Evolutionary conservation across 371 early-diverging fungal species (phyloP).

Genomic region (Antonospora locustae): DNA sequence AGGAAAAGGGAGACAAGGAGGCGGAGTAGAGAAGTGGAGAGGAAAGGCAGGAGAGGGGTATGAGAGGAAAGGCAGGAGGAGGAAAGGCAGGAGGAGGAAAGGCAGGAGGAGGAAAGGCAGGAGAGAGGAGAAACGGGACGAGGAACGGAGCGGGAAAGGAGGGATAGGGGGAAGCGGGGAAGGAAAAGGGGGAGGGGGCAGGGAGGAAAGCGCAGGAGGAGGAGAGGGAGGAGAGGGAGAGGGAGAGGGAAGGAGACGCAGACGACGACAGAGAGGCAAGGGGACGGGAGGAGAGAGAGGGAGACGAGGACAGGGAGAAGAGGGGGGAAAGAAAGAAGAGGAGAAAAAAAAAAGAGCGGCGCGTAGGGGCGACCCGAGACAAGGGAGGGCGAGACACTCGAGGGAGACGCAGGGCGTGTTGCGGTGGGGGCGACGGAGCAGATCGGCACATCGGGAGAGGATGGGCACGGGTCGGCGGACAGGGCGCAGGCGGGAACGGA

Average conservation of each 20-base stretch:
- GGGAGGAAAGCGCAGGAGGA: background rate
- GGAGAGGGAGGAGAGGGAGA: background rate
- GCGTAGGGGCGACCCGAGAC: background rate
- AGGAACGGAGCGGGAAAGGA: background rate
- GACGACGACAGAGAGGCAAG: background rate
- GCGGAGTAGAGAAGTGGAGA: no score
- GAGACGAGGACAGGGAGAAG: conserved; percentile 3
- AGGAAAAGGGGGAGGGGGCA: background rate
- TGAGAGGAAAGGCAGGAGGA: no score
- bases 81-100: no score
- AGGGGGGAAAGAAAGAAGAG: background rate
- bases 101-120: no score
- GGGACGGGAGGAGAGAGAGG: background rate
- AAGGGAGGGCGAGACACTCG: background rate
- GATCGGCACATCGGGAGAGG: background rate
- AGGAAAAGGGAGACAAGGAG: no score
- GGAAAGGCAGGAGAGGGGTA: no score
- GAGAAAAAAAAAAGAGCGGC: background rate
- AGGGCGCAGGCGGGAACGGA: background rate
- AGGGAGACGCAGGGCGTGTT: background rate
- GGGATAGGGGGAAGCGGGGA: no score
- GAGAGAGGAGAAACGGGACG: background rate
- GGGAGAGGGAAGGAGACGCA: background rate
- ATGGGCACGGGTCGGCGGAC: background rate
- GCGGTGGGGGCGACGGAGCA: background rate